Base-by-base conservation (phyloP, 805 yeast genomes). In the Komagataella phaffii region DNA sequence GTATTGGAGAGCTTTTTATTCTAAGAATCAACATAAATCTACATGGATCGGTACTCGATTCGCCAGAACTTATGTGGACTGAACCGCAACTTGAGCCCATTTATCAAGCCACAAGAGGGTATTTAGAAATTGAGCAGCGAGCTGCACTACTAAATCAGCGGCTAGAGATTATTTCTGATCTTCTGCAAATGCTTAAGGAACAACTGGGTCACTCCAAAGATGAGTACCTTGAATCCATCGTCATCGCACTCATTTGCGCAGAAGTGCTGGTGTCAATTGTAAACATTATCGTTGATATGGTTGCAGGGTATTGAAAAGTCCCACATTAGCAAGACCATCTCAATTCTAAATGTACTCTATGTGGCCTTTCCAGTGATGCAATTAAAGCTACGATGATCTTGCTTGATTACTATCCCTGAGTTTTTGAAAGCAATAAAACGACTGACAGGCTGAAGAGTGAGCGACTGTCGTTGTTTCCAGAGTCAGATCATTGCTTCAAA, bases 1-100 rank as follows among this genome's bases (percentile, higher is more conserved):
- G 93, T 53, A 93, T 93, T 53, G 99, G 99, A 10, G 98, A 93
- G 66, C 75, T 93, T 55, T 93, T 93, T 65, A 93, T 93, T 54
- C 70, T 93, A 57, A 67, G 95, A 55, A 86, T 86, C 48, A 86
- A 86, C 63, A 86, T 86, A 54, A 86, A 86, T 60, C 69, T 86
- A 51, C 93, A 86, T 68, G 93, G 93, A 0, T 83, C 91, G 0
- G 95, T 93, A 24, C 72, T 93, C 55, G 99, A 93, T 64, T 87
- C 96, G 1, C 99, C 99, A 1, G 99, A 93, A 65, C 78, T 93
- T 53, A 89, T 93, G 96, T 93, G 99, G 99, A 81, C 97, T 0
- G 98, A 93, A 64, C 99, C 99, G 1, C 96, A 90, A 61, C 72
- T 93, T 55, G 99, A 93, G 64, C 99, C 99, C 1, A 89, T 91